Conservation (phyloP, 352 stramenopile genomes). For the Globisporangium takayamanum region DNA sequence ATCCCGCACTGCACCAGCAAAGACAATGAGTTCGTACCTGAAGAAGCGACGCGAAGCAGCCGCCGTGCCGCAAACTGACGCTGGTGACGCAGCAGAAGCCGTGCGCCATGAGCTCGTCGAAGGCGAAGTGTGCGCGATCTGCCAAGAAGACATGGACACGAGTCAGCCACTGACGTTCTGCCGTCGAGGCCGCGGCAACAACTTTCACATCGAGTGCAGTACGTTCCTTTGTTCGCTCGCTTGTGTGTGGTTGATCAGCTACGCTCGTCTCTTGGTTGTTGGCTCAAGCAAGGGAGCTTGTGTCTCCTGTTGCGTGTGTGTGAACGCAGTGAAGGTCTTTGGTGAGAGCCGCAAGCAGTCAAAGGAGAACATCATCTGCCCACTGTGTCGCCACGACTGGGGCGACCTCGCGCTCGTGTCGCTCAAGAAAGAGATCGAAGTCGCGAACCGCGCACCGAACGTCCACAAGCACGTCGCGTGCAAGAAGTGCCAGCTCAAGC, state of each 20-base stretch:
- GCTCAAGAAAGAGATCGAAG: slow-evolving; percentile 68
- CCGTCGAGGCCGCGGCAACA: slow-evolving; percentile 69
- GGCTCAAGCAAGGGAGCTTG: not conserved
- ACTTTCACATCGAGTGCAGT: slow-evolving; percentile 71
- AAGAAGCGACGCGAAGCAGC: slow-evolving; percentile 29
- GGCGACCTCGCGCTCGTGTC: slow-evolving; percentile 50
- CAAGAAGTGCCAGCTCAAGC: slow-evolving; percentile 70
- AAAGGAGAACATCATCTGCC: slow-evolving; percentile 83
- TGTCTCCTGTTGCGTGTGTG: not conserved
- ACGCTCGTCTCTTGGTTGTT: not conserved
- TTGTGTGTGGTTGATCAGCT: not conserved
- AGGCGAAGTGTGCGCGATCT: slow-evolving; percentile 81
- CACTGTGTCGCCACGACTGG: slow-evolving; percentile 78
- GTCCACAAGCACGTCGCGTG: slow-evolving; percentile 63
- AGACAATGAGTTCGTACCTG: slow-evolving; percentile 25
- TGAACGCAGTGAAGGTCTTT: slow-evolving; percentile 69
- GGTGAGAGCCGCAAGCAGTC: slow-evolving; percentile 72
- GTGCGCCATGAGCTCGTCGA: slow-evolving; percentile 54
- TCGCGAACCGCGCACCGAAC: slow-evolving; percentile 62
- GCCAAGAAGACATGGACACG: slow-evolving; percentile 72
- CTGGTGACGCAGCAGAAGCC: slow-evolving; percentile 17
- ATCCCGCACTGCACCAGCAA: slow-evolving; percentile 12
- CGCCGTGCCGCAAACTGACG: slow-evolving; percentile 16
- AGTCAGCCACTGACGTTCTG: slow-evolving; percentile 66
- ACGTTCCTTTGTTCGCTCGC: slow-evolving; percentile 11